Conservation (phyloP, 2,329 filamentous ascomycete genomes). For the Apiospora sp. region DNA sequence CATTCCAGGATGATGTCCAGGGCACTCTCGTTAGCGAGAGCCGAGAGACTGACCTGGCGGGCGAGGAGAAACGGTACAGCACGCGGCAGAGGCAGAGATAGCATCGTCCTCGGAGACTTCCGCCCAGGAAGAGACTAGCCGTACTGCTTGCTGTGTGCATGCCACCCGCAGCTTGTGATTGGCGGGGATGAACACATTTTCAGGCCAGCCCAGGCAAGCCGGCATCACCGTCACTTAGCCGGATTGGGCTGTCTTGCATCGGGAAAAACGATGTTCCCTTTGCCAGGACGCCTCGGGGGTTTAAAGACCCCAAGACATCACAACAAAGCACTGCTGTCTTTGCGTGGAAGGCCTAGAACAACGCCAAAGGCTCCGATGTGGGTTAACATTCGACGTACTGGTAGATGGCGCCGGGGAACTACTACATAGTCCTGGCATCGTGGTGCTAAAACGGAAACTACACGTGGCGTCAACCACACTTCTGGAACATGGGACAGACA, state of each 20-base stretch:
- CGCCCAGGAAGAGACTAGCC: neutral
- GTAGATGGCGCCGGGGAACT: neutral
- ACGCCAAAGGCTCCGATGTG: neutral
- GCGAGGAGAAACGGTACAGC: neutral
- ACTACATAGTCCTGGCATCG: conserved; percentile 1
- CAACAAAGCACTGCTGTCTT: neutral
- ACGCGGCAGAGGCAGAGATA: neutral
- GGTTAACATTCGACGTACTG: conserved; percentile 2
- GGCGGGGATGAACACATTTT: neutral
- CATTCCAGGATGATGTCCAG: neutral
- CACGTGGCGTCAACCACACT: conserved; percentile 4
- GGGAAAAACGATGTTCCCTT: conserved; percentile 11
- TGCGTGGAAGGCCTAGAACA: neutral
- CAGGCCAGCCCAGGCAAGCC: neutral
- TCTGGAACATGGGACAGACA: conserved; percentile 3
- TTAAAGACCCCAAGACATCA: neutral
- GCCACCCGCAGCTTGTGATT: neutral
- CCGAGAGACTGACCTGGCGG: neutral
- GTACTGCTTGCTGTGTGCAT: neutral
- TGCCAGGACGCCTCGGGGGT: neutral
- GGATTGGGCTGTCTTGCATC: neutral
- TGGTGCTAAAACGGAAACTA: neutral
- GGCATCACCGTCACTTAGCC: neutral
- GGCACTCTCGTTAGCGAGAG: neutral
- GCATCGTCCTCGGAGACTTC: neutral